Conservation (phyloP, 768 basidiomycete genomes). For the Psilocybe cyanescens region DNA sequence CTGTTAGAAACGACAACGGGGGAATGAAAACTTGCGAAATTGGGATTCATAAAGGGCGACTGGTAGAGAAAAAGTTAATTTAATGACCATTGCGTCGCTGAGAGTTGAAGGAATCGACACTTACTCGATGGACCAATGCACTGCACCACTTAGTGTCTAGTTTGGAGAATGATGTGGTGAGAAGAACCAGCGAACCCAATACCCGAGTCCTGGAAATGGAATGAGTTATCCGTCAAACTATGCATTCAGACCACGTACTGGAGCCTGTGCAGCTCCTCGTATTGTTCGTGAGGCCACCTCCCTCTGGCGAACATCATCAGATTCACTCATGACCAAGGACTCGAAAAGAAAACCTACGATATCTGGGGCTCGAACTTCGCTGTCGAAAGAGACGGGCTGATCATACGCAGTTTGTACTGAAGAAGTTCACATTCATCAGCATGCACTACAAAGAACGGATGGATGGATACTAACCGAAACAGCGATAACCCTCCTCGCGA, state of each 20-base stretch:
- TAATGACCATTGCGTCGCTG: neutral
- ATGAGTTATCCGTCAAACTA: neutral
- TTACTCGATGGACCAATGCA: slow-evolving; percentile 43
- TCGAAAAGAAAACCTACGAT: slow-evolving; percentile 31
- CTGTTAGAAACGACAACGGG: neutral
- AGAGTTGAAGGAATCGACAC: slow-evolving; percentile 3
- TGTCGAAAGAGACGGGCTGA: slow-evolving; percentile 40
- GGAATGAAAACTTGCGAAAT: slow-evolving; percentile 34
- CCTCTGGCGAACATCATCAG: slow-evolving; percentile 31
- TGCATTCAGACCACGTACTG: slow-evolving; percentile 29
- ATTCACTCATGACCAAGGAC: neutral
- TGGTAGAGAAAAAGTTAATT: neutral
- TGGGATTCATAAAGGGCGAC: slow-evolving; percentile 48
- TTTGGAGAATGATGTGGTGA: slow-evolving; percentile 42
- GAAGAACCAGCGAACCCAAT: slow-evolving; percentile 36
- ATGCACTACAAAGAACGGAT: neutral
- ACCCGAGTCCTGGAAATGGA: slow-evolving; percentile 27
- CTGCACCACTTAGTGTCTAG: slow-evolving; percentile 48
- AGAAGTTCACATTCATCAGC: neutral
- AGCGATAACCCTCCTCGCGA: slow-evolving; percentile 35
- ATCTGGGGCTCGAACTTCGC: slow-evolving; percentile 46
- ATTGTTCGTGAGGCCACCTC: slow-evolving; percentile 44
- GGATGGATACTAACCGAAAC: slow-evolving; percentile 33
- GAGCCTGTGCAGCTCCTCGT: slow-evolving; percentile 32
- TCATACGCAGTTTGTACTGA: slow-evolving; percentile 40